Evolutionary conservation across 805 yeast genomes (phyloP).

Genomic region (Metschnikowia lochheadii): DNA sequence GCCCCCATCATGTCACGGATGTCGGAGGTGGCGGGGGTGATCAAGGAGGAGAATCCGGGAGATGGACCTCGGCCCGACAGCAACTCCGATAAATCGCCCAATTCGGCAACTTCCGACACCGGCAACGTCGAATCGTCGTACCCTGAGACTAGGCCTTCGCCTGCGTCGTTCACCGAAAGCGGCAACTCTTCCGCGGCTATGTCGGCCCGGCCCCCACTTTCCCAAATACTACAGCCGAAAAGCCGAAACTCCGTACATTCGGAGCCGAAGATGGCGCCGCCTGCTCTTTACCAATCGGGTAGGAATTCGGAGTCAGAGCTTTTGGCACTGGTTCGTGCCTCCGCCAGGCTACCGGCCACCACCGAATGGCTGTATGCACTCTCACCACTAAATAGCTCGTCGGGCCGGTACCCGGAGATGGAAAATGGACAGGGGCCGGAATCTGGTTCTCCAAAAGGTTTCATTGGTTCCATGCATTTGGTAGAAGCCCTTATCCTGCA

Average conservation of each 20-base stretch:
- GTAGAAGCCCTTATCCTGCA: slow-evolving; percentile 56
- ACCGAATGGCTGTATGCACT: not conserved
- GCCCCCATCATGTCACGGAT: slow-evolving; percentile 56
- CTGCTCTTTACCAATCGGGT: not conserved
- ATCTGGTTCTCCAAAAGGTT: slow-evolving; percentile 29
- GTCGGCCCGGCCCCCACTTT: not conserved
- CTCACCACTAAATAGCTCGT: not conserved
- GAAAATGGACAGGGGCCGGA: not conserved
- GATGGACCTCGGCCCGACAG: not conserved
- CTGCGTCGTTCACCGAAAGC: no score
- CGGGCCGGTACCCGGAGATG: not conserved
- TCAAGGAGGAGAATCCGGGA: not conserved
- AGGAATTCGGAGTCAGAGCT: not conserved
- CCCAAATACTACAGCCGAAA: not conserved
- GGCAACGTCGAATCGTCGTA: no score
- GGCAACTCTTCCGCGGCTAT: not conserved
- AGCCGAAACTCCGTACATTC: not conserved
- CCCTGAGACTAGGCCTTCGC: no score
- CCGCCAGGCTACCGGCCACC: slow-evolving; percentile 2
- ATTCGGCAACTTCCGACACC: no score
- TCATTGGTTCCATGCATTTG: slow-evolving; percentile 47
- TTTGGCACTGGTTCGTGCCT: slow-evolving; percentile 10
- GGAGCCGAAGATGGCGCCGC: not conserved
- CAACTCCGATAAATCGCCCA: not conserved
- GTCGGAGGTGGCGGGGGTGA: slow-evolving; percentile 29